Base-by-base conservation (phyloP, 75 land plant species). In the Pinus albicaulis region DNA sequence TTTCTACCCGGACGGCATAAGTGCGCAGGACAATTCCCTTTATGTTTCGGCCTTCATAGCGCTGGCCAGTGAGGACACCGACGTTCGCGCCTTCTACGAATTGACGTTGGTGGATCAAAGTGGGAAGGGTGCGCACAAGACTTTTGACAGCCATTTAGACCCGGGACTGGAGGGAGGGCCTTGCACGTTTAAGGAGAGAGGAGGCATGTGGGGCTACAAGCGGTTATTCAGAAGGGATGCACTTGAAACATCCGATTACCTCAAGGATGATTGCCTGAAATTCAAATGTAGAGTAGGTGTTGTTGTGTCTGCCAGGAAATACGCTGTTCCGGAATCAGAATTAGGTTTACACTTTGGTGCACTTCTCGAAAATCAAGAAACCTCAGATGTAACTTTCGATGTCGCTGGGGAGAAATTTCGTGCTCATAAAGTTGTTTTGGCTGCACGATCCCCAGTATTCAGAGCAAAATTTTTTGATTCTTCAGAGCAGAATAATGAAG, bases 321-420 rank as follows among this genome's bases (percentile, higher is more conserved):
- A 28, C 28, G 28, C 79, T 2, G 93, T 93, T 31, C 99, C 99
- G 3, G 95, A 94, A 34, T 90, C 94, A 58, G 98, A 96, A 82
- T 83, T 96, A 41, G 99, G 99, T 44, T 56, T 77, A 36, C 93
- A 96, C 65, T 96, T 96, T 89, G 99, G 95, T 57, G 76, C 82
- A 53, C 80, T 96, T 7, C 66, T 96, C 56, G 96, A 93, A 13
- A 90, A 83, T 62, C 89, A 88, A 71, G 98, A 94, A 74, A 82
- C 89, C 75, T 83, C 92, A 48, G 99, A 96, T 83, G 80, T 96
- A 56, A 81, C 81, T 63, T 92, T 96, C 73, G 74, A 90, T 76
- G 99, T 28, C 1, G 28, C 28, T 28, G 28, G 28, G 28, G 28
- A 28, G 28, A 28, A 28, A 28, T 28, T 28, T 28, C 28, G 28